Percentiles rank a stretch among this genome's conserved stretches.
phyloP scores from a whole-genome alignment of 805 yeast genomes.

The Zygotorulaspora sp. region DNA sequence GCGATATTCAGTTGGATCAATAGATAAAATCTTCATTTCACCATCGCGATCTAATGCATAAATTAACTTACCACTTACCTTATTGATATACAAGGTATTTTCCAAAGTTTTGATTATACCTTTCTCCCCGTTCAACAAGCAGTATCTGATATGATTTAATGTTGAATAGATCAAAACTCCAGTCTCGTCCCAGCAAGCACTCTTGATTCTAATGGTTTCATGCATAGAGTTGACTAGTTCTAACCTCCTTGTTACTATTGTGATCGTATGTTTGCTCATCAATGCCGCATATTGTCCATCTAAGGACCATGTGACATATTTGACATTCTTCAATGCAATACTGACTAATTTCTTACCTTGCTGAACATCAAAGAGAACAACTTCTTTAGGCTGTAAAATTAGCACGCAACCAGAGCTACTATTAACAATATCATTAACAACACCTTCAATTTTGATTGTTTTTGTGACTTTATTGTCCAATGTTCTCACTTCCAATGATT shows the following conservation, averaged over 20 bases:
- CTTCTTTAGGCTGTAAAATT: slow-evolving; percentile 65
- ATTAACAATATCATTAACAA: slow-evolving; percentile 64
- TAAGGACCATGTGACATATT: slow-evolving; percentile 83
- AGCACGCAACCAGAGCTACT: slow-evolving; percentile 84
- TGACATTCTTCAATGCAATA: slow-evolving; percentile 67
- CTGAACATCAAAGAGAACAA: slow-evolving; percentile 85
- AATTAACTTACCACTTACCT: slow-evolving; percentile 63
- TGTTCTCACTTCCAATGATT: slow-evolving; percentile 77
- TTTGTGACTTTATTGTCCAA: slow-evolving; percentile 78
- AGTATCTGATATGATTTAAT: slow-evolving; percentile 90
- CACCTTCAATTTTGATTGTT: slow-evolving; percentile 61
- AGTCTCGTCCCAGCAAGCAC: slow-evolving; percentile 96
- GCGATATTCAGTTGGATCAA: slow-evolving; percentile 96
- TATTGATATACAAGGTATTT: slow-evolving; percentile 77
- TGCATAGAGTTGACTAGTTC: slow-evolving; percentile 80
- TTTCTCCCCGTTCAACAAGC: slow-evolving; percentile 86
- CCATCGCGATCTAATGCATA: slow-evolving; percentile 84
- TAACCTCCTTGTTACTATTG: slow-evolving; percentile 75
- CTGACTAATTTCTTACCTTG: slow-evolving; percentile 77
- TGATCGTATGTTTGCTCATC: slow-evolving; percentile 85
- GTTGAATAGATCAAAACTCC: slow-evolving; percentile 92
- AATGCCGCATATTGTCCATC: slow-evolving; percentile 87
- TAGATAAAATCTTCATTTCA: slow-evolving; percentile 66
- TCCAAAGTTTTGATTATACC: slow-evolving; percentile 93
- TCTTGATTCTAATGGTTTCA: slow-evolving; percentile 93